Base-by-base conservation (phyloP, 2,329 filamentous ascomycete genomes). In the Xylaria sp. region DNA sequence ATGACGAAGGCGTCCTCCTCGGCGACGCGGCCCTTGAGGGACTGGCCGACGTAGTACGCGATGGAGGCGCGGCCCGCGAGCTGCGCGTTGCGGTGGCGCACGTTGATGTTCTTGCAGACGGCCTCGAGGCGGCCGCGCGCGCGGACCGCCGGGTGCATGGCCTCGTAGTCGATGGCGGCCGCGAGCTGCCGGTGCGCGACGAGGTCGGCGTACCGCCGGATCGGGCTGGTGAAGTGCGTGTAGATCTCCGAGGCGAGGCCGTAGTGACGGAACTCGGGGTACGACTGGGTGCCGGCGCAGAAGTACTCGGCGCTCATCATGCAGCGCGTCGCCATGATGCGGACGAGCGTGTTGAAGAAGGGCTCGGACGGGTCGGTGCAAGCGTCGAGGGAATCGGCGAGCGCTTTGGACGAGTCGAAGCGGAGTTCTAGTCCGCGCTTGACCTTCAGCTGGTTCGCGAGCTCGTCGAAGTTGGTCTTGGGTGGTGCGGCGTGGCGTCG, bases 271-370 rank as follows among this genome's bases (percentile, higher is more conserved):
- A 97, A 99, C 75, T 98, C 95, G 0, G 92, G 90, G 76, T 95
- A 94, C 0, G 94, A 88, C 76, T 97, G 93, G 6, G 93, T 94
- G 63, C 95, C 95, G 0, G 94, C 92, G 79, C 92, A 95, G 79
- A 99, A 99, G 80, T 99, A 99, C 79, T 99, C 95, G 65, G 95
- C 95, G 57, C 92, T 95, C 84, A 97, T 97, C 95, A 99, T 99
- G 85, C 95, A 99, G 21, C 95, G 90, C 8, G 95, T 99, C 9
- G 95, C 95, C 82, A 99, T 91, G 79, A 99, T 97, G 75, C 95
- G 92, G 70, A 99, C 90, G 23, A 99, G 87, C 2, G 94, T 99
- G 84, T 99, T 99, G 86, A 99, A 98, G 82, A 97, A 99, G 28
- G 94, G 92, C 71, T 98, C 92, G 9, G 82, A 75, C 0, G 88